Evolutionary conservation across 768 basidiomycete species (phyloP).

Genomic region (Rhodotorula paludigena): DNA sequence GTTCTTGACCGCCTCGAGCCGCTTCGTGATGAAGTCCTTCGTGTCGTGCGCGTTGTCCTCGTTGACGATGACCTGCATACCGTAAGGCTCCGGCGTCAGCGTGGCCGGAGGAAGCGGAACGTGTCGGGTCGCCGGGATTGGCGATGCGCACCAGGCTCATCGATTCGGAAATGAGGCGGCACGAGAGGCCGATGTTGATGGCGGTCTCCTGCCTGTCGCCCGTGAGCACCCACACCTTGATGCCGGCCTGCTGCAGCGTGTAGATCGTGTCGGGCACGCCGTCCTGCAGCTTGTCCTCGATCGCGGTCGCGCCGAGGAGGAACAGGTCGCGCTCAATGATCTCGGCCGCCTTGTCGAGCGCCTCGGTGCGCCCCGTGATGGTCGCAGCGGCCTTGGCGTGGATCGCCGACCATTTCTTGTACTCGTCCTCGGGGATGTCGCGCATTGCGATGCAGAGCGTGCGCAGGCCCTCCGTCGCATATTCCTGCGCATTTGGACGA

Average conservation of each 20-base stretch:
- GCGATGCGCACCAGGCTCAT: conserved; percentile 77
- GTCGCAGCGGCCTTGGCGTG: conserved; percentile 91
- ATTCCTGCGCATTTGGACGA: conserved; percentile 56
- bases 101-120: neutral
- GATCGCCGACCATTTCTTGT: conserved; percentile 77
- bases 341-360: conserved; percentile 88
- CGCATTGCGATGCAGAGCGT: conserved; percentile 95
- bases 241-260: conserved; percentile 93
- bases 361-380: conserved; percentile 89
- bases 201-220: conserved; percentile 98
- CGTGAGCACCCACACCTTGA: conserved; percentile 98
- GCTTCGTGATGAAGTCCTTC: conserved; percentile 76
- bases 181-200: conserved; percentile 98
- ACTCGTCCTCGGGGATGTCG: conserved; percentile 85
- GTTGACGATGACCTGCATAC: conserved; percentile 78
- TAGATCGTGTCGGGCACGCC: conserved; percentile 98
- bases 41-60: conserved; percentile 78
- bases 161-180: conserved; percentile 90
- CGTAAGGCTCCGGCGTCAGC: too few species aligned
- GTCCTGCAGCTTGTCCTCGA: conserved; percentile 97
- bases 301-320: conserved; percentile 90
- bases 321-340: conserved; percentile 91
- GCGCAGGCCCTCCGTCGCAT: conserved; percentile 91
- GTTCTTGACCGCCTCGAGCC: conserved; percentile 85
- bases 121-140: neutral